phyloP scores from a whole-genome alignment of 495 filamentous ascomycete genomes.

The Penicillium pancosmium region DNA sequence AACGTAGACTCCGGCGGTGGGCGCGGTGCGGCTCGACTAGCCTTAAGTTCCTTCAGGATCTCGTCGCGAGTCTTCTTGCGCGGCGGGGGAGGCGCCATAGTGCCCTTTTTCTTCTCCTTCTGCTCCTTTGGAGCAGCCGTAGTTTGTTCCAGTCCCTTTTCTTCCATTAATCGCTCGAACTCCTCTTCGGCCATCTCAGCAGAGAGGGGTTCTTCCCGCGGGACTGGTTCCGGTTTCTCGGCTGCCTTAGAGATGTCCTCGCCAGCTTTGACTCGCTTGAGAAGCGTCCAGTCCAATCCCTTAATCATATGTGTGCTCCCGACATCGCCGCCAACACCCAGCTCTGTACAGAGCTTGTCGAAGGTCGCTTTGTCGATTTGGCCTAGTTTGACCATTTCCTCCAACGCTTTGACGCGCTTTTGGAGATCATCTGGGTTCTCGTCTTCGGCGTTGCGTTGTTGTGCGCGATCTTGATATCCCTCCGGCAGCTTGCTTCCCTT shows the following conservation, averaged over 20 bases:
- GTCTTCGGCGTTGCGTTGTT: constrained; percentile 41
- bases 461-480: constrained; percentile 87
- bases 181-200: constrained; percentile 68
- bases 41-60: constrained; percentile 80
- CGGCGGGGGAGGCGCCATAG: constrained; percentile 65
- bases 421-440: constrained; percentile 48
- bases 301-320: constrained; percentile 84
- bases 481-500: constrained; percentile 78
- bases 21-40: constrained; percentile 62
- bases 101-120: constrained; percentile 74
- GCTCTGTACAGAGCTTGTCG: constrained; percentile 69
- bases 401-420: constrained; percentile 72
- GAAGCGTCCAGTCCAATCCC: constrained; percentile 81
- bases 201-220: constrained; percentile 9
- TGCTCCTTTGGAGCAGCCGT: constrained; percentile 45
- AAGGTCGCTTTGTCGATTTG: constrained; percentile 79
- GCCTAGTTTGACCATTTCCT: constrained; percentile 78
- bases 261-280: constrained; percentile 71
- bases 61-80: constrained; percentile 79
- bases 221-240: constrained; percentile 21
- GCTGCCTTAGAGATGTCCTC: constrained; percentile 60
- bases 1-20: constrained; percentile 57
- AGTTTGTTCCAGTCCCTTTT: constrained; percentile 61
- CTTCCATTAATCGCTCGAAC: constrained; percentile 70
- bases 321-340: constrained; percentile 78